Conservation (phyloP, 257 asterid species). For the Solanum pinnatisectum region DNA sequence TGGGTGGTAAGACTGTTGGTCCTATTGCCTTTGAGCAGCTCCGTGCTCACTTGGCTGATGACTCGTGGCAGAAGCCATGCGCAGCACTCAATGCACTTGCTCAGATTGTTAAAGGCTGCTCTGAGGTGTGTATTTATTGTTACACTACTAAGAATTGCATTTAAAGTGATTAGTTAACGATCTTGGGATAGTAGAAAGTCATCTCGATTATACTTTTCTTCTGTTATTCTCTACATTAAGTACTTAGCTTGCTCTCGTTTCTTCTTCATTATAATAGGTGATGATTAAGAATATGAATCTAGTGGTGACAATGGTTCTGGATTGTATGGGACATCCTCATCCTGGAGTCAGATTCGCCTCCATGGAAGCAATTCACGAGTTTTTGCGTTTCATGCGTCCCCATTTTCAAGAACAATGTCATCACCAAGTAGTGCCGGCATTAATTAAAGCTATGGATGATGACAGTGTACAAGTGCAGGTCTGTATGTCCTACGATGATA, state of each 20-base stretch:
- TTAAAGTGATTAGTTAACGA: too few relatives aligned
- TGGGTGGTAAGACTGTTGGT: conserved; percentile 83
- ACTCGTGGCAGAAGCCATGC: conserved; percentile 88
- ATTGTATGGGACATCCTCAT: conserved; percentile 2
- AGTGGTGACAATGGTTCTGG: conserved; percentile 77
- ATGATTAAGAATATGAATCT: conserved; percentile 23
- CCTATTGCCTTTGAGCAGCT: conserved; percentile 86
- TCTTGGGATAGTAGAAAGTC: too few relatives aligned
- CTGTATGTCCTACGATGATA: background rate
- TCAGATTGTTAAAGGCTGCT: conserved; percentile 88
- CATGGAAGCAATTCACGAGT: rapidly evolving
- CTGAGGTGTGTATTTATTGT: conserved; percentile 33
- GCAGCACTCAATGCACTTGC: conserved; percentile 92
- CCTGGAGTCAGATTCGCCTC: conserved; percentile 55
- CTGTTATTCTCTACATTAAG: too few relatives aligned
- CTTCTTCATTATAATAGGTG: too few relatives aligned
- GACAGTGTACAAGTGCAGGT: conserved; percentile 86
- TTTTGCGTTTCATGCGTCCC: too few relatives aligned
- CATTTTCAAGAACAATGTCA: conserved; percentile 78
- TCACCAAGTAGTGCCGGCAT: conserved; percentile 64
- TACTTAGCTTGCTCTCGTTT: too few relatives aligned
- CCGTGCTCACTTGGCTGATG: conserved; percentile 55
- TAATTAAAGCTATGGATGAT: conserved; percentile 84
- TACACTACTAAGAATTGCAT: too few relatives aligned
- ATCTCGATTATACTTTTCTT: too few relatives aligned